Evolutionary conservation across 1,284 basidiomycete species (phyloP).

Genomic region (Mycena citricolor): DNA sequence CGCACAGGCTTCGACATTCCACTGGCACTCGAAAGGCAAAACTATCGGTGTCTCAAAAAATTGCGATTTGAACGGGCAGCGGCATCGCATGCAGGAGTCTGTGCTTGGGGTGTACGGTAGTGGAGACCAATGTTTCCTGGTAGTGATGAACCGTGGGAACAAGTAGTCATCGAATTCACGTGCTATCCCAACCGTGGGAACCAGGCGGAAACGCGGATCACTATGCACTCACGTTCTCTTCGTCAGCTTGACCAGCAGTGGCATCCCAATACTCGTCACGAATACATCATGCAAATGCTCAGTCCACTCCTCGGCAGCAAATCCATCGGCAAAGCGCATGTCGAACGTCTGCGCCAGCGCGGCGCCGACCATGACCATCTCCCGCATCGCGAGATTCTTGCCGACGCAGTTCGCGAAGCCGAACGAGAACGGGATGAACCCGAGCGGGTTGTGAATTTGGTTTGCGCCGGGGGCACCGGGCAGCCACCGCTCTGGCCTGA

Average conservation of each 20-base stretch:
- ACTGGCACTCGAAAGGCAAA: too few species aligned
- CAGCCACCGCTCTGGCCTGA: slow-evolving; percentile 44
- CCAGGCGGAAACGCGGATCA: too few species aligned
- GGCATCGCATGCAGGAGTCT: too few species aligned
- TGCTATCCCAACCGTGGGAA: too few species aligned
- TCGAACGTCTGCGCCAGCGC: slow-evolving; percentile 9
- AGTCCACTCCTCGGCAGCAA: slow-evolving; percentile 3
- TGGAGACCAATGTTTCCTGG: too few species aligned
- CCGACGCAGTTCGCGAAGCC: slow-evolving; percentile 17
- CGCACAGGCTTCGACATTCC: too few species aligned
- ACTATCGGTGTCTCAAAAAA: too few species aligned
- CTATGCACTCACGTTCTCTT: too few species aligned
- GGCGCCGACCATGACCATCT: slow-evolving; percentile 17
- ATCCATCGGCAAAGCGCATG: slow-evolving; percentile 6
- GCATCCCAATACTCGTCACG: slow-evolving; percentile 6
- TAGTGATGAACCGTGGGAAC: too few species aligned
- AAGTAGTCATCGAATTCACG: too few species aligned
- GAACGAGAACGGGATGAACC: slow-evolving; percentile 16
- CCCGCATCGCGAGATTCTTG: slow-evolving; percentile 9
- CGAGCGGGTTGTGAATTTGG: slow-evolving; percentile 4
- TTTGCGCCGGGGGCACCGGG: not conserved
- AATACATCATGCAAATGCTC: slow-evolving; percentile 8
- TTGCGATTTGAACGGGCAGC: too few species aligned
- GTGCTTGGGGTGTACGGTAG: too few species aligned
- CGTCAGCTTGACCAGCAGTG: slow-evolving; percentile 9